A percentile compares a stretch with the other conserved stretches of the same genome.
Conservation (phyloP, 2,329 filamentous ascomycete species). For the Xylariaceae sp. region DNA sequence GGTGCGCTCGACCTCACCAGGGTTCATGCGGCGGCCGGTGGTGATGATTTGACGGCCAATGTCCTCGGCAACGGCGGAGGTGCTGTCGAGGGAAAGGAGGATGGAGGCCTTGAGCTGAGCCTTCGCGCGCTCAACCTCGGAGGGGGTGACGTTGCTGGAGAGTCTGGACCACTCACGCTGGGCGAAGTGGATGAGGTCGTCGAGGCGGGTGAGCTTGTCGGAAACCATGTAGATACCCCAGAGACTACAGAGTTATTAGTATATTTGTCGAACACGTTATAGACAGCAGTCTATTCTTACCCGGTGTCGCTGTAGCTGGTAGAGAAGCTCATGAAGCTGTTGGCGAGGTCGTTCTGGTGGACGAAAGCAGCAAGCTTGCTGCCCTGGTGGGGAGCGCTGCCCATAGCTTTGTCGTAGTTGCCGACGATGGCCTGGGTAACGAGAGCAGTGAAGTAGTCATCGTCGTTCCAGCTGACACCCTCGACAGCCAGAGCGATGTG, state of each 20-base stretch:
- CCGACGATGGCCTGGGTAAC: slow-evolving; percentile 98
- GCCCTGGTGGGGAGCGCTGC: slow-evolving; percentile 93
- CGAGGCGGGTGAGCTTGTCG: slow-evolving; percentile 81
- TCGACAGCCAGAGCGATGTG: slow-evolving; percentile 98
- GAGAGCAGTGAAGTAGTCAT: slow-evolving; percentile 97
- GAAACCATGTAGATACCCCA: slow-evolving; percentile 99
- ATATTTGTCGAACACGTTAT: slow-evolving; percentile 14
- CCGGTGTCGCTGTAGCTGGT: slow-evolving; percentile 99
- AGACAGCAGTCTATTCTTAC: slow-evolving; percentile 51
- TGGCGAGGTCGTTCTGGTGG: slow-evolving; percentile 91
- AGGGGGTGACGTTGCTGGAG: slow-evolving; percentile 79
- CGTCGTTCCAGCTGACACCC: slow-evolving; percentile 99
- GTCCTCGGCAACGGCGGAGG: slow-evolving; percentile 95
- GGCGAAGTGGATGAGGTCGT: slow-evolving; percentile 97
- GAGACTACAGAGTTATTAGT: slow-evolving; percentile 57
- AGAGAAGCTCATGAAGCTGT: slow-evolving; percentile 99
- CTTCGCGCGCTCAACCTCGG: slow-evolving; percentile 97
- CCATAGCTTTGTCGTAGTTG: slow-evolving; percentile 99
- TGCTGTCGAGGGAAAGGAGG: slow-evolving; percentile 94
- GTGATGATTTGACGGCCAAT: slow-evolving; percentile 98
- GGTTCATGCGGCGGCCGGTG: slow-evolving; percentile 85
- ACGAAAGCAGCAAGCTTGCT: slow-evolving; percentile 97
- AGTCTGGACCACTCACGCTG: slow-evolving; percentile 98
- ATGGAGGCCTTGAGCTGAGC: slow-evolving; percentile 98
- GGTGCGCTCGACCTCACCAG: slow-evolving; percentile 90